Base-by-base conservation (phyloP, 352 stramenopile species). In the Blastocystis sp. region DNA sequence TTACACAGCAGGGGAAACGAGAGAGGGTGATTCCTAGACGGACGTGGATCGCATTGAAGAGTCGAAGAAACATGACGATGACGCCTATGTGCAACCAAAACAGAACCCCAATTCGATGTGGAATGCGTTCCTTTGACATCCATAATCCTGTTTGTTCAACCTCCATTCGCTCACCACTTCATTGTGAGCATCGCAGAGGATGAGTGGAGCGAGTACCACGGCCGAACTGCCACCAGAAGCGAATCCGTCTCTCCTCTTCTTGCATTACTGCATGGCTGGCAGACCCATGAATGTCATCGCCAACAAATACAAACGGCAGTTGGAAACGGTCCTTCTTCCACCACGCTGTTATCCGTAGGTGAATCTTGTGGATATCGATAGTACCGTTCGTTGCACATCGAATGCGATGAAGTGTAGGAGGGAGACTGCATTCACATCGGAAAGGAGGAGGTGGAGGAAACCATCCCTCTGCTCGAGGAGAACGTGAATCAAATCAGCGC, bases 381-480 rank as follows among this genome's bases (percentile, higher is more conserved):
- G 28, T 34, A 34, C 28, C 28, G 28, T 34, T 34, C 28, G 28
- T 34, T 34, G 28, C 28, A 34, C 28, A 34, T 34, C 23, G 34
- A 14, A n/a, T 59, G 34, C 34, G 9, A 59, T 84, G 17, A 70
- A 34, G 2, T 23, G 48, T 64, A 84, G 74, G 48, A 70, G 3
- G 52, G 66, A 19, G 52, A 28, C 17, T 69, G 56, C 61, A 56
- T 84, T 56, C 74, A 84, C 48, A 48, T 84, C 28, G 28, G 5
- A 10, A 41, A 84, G 41, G 74, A 84, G 14, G 60, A 84, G 52
- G 74, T 84, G 74, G 19, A 64, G 41, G 17, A 84, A 34, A 48
- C 48, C 5, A 56, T 84, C 23, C 53, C 34, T 0, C 23, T 84
- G 10, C 23, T 84, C 1, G 52, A 84, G 34, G 28, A 19, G 17